Conservation (phyloP, 2,329 filamentous ascomycete genomes). For the Pseudogymnoascus verrucosus region DNA sequence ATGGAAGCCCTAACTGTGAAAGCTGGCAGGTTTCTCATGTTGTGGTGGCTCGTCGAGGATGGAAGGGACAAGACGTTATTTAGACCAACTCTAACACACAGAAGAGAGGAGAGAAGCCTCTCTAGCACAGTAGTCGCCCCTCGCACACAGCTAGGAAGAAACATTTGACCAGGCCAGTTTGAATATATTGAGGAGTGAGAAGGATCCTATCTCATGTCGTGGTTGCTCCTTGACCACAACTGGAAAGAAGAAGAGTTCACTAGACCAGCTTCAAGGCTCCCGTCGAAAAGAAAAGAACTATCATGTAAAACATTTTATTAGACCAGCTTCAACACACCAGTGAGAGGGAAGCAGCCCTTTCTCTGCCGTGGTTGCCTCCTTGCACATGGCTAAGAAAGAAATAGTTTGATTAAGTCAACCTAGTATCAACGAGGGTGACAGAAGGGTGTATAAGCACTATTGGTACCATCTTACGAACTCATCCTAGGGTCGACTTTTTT, state of each 20-base stretch:
- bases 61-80: not conserved
- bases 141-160: not conserved
- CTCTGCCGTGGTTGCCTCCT: not conserved
- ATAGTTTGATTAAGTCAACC: not conserved
- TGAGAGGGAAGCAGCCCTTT: not conserved
- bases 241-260: not conserved
- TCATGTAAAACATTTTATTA: not conserved
- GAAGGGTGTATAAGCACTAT: not conserved
- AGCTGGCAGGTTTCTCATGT: not conserved
- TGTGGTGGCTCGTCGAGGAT: not conserved
- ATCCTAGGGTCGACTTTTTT: not conserved
- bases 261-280: not conserved
- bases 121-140: not conserved
- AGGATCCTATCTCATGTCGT: not conserved
- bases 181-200: not conserved
- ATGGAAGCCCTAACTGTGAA: not conserved
- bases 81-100: not conserved
- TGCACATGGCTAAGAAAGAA: not conserved
- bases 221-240: not conserved
- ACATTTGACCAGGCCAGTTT: not conserved
- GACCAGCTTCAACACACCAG: not conserved
- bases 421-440: not conserved
- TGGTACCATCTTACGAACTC: not conserved
- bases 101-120: not conserved
- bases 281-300: no score